These are phyloP conservation scores for Rosa chinensis DNA, from an alignment of 306 rosid species.

Conservation along the genomic window DNA sequence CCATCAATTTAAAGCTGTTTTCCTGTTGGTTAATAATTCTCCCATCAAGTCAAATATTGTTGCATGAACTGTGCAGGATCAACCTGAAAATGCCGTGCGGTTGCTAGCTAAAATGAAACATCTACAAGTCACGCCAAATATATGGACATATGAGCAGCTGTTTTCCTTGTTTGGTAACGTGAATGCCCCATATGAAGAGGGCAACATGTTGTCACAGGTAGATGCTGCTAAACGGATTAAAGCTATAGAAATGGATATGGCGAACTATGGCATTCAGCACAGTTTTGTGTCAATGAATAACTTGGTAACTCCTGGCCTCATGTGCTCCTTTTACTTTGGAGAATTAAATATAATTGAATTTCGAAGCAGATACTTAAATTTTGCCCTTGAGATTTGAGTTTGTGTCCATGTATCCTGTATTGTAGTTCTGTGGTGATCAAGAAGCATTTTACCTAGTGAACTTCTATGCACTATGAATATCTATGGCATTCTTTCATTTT, in stretches of 20 bases:
- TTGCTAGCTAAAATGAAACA: constrained; percentile 74
- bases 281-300: constrained; percentile 58
- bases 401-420: background rate
- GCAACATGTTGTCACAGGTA: constrained; percentile 56
- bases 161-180: constrained; percentile 77
- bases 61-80: constrained; percentile 54
- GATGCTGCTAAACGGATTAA: constrained; percentile 62
- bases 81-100: constrained; percentile 72
- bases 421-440: background rate
- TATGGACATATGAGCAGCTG: constrained; percentile 65
- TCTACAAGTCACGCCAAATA: constrained; percentile 56
- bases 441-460: background rate
- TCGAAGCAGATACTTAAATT: background rate
- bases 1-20: background rate
- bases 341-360: constrained; percentile 8
- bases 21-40: constrained; percentile 15
- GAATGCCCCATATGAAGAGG: constrained; percentile 73
- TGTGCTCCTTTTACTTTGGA: constrained; percentile 21
- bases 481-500: constrained; percentile 20
- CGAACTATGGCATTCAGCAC: constrained; percentile 61
- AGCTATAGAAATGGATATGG: constrained; percentile 79
- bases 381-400: background rate
- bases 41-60: constrained; percentile 22
- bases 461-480: background rate
- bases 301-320: constrained; percentile 50